Base-by-base conservation (phyloP, 768 basidiomycete genomes). In the Lactarius vividus region DNA sequence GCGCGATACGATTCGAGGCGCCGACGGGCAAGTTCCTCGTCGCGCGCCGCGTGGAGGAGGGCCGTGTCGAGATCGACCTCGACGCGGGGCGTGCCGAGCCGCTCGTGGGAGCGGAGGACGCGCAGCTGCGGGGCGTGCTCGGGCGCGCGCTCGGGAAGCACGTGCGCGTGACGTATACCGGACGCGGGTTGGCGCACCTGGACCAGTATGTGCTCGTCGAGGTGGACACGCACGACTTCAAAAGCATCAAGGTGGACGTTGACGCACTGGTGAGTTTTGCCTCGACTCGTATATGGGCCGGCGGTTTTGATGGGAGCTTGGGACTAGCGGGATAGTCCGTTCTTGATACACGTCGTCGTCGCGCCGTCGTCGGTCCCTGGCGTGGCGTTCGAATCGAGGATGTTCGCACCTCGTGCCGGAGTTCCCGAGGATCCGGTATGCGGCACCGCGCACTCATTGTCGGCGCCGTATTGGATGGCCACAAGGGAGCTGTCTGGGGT, bases 391-490 rank as follows among this genome's bases (percentile, higher is more conserved):
- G 66, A 70, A 35, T 75, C 75, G 18, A 72, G 76, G 23, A 72
- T 75, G n/a, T 77, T 77, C 55, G 73, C 55, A 2, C 68, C 74
- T 1, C 54, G 58, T 11, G 44, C 61, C 6, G 76, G 72, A 0
- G 28, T 73, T 4, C 28, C 40, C 6, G 76, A 77, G 35, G 77
- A 77, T 57, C 75, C 76, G 13, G 76, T 76, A 23, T 73, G 72
- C 33, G 76, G 77, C 1, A 73, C 72, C 2, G 75, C 75, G 2
- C 75, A 76, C 59, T 66, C 71, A 8, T 40, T 74, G 3, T 61
- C 75, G 20, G 70, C 70, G n/a, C 71, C 73, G 1, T 77, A 75
- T 68, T 77, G 75, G 80, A 58, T 57, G 46, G 23, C 8, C 3
- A 44, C 55, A 49, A 61, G 55, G 3, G 39, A 28, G 10, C 11